Conservation (phyloP, 1,139 yeast species). For the Entelexis paramagnoliae region DNA sequence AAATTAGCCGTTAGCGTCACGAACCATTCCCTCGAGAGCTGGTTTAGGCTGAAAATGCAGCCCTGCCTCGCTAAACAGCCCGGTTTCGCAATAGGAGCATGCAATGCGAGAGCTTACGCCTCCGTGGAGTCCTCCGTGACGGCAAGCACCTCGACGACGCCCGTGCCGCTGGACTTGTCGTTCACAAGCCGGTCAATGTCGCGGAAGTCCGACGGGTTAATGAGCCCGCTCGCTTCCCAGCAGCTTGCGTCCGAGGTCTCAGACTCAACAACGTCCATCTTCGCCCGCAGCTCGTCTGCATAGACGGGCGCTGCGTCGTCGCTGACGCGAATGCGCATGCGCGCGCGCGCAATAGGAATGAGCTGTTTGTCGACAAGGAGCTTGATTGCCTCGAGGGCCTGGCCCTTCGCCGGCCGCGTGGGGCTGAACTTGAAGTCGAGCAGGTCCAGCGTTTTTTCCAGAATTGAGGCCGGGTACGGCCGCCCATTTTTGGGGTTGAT, state of each 20-base stretch:
- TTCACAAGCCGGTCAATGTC: slow-evolving; percentile 53
- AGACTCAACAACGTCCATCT: slow-evolving; percentile 46
- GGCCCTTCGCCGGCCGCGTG: slow-evolving; percentile 72
- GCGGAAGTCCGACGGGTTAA: slow-evolving; percentile 83
- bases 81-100: too few species aligned
- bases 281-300: slow-evolving; percentile 42
- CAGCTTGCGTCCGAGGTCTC: slow-evolving; percentile 39
- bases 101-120: background rate
- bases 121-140: slow-evolving; percentile 17
- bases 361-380: slow-evolving; percentile 64
- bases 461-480: slow-evolving; percentile 89
- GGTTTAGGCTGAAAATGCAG: too few species aligned
- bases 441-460: slow-evolving; percentile 74
- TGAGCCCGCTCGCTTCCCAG: slow-evolving; percentile 59
- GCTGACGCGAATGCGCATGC: slow-evolving; percentile 64
- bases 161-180: slow-evolving; percentile 44
- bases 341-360: slow-evolving; percentile 88
- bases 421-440: slow-evolving; percentile 71
- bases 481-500: slow-evolving; percentile 74
- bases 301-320: slow-evolving; percentile 41
- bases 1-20: too few species aligned
- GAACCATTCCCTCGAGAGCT: too few species aligned
- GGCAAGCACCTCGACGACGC: slow-evolving; percentile 68
- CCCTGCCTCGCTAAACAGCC: too few species aligned
- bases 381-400: slow-evolving; percentile 86